A percentile compares a stretch with the other conserved stretches of the same genome.
Conservation (phyloP, 306 rosid species). For the Medicago truncatula region MtrunA17r5.0-ANR NC_053046.1:19040001-19040500, state of each 20-base stretch:
- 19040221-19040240: neutral
- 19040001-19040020: constrained; percentile 25
- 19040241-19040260: neutral
- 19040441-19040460: constrained; percentile 87
- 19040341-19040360: neutral
- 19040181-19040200: constrained; percentile 3
- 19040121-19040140: constrained; percentile 42
- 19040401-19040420: constrained; percentile 91
- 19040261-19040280: neutral
- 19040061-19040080: constrained; percentile 80
- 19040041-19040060: constrained; percentile 75
- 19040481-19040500: constrained; percentile 73
- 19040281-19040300: neutral
- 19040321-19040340: neutral
- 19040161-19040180: constrained; percentile 24
- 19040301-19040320: neutral
- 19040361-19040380: constrained; percentile 31
- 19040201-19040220: neutral
- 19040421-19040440: constrained; percentile 85
- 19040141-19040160: constrained; percentile 18
- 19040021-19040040: neutral
- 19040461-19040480: constrained; percentile 71
- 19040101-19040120: constrained; percentile 78
- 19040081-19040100: constrained; percentile 89
- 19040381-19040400: constrained; percentile 77